Base-by-base conservation (phyloP, 2,329 filamentous ascomycete species). In the Apiospora marii region DNA sequence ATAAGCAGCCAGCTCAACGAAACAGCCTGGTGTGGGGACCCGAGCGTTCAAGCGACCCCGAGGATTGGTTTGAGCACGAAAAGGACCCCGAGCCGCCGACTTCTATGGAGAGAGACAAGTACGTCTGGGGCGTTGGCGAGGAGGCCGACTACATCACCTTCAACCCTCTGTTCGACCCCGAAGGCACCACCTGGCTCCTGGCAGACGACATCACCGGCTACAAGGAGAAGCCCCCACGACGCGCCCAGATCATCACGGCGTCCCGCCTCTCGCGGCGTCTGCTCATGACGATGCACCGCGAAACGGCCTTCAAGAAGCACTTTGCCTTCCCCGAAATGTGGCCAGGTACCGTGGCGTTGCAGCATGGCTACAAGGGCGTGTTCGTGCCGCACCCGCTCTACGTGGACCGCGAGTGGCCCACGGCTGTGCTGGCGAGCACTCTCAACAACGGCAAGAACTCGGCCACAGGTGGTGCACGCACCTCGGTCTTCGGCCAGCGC, bases 311-410 rank as follows among this genome's bases (percentile, higher is more conserved):
- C 78, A 92, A 92, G 79, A 95, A 95, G 77, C 93, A 97, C 82
- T 93, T 94, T 75, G 97, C 96, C 85, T 97, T 97, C 81, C 94
- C 95, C 0, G 96, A 98, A 83, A 98, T 98, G 95, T 98, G 94
- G 94, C 94, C 95, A 0, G 92, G 92, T 0, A 96, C 93, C 0
- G 91, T 94, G 0, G 94, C 95, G 1, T 87, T 98, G 13, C 95
- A 98, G 73, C 95, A 98, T 81, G 96, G 96, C 14, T 92, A 94
- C 84, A 98, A 98, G 85, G 95, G 94, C 49, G 95, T 98, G 19
- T 97, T 93, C 76, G 94, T 92, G 2, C 96, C 96, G 0, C 96
- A 98, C 78, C 94, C 95, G 0, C 88, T 97, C 71, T 98, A 93
- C 80, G 90, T 96, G 22, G 95, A 98, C 82, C 92, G 95, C 72